These are phyloP conservation scores for Paxillus ammoniavirescens DNA, from an alignment of 768 basidiomycete genomes.

Conservation along the genomic window DNA sequence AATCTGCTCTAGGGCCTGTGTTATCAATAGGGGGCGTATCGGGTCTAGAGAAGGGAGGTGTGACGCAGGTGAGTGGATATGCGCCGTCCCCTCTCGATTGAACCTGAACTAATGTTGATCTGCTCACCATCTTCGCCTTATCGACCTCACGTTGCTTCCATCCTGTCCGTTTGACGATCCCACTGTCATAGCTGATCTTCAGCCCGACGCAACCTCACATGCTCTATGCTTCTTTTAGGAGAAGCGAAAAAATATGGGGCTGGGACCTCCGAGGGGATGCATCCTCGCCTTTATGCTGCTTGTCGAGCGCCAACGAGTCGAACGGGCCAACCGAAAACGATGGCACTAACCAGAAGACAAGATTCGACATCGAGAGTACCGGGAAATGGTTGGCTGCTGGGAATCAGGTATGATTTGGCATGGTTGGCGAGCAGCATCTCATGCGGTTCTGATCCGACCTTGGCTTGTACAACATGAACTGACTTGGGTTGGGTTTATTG, in stretches of 20 bases:
- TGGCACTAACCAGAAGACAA: slow-evolving; percentile 70
- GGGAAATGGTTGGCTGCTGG: slow-evolving; percentile 68
- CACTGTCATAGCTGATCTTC: slow-evolving; percentile 59
- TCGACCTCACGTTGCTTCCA: too few species aligned
- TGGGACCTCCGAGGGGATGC: slow-evolving; percentile 78
- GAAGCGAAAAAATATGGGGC: slow-evolving; percentile 54
- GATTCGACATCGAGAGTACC: slow-evolving; percentile 73
- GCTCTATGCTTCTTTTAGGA: slow-evolving; percentile 77
- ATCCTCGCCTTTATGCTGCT: slow-evolving; percentile 40
- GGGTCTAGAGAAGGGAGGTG: slow-evolving; percentile 28
- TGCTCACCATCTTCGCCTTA: too few species aligned
- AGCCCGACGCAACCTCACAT: slow-evolving; percentile 70
- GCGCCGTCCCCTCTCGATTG: neutral
- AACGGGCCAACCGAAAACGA: neutral
- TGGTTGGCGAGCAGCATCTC: neutral
- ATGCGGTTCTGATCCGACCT: neutral
- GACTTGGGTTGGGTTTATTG: neutral
- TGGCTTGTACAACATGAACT: neutral
- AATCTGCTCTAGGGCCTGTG: slow-evolving; percentile 54
- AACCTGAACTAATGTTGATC: neutral
- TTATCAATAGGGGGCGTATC: slow-evolving; percentile 62
- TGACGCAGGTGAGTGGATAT: slow-evolving; percentile 48
- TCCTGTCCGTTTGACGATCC: neutral
- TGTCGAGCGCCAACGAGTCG: slow-evolving; percentile 4
- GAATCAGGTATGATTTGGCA: slow-evolving; percentile 51